Conservation (phyloP, 2,329 filamentous ascomycete genomes). For the Diaporthe eres region DNA sequence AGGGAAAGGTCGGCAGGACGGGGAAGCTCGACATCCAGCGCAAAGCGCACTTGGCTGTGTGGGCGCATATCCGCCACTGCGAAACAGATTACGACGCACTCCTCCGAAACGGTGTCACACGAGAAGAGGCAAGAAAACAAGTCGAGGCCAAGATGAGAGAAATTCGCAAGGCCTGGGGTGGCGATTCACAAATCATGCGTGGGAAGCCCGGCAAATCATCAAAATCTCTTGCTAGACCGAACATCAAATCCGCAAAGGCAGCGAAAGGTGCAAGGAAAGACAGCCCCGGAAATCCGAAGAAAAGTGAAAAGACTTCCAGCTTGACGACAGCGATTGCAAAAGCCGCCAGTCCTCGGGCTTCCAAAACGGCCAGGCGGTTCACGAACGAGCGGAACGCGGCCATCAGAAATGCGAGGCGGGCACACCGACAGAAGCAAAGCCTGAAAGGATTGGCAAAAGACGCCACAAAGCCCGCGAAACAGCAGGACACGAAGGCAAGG, state of each 20-base stretch:
- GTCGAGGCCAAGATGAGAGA: constrained; percentile 43
- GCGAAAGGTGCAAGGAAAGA: neutral
- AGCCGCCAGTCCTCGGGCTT: neutral
- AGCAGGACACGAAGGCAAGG: too few species aligned
- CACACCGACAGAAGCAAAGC: neutral
- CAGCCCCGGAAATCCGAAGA: neutral
- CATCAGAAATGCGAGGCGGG: neutral
- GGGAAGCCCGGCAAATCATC: neutral
- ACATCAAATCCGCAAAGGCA: too few species aligned
- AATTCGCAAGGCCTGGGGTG: constrained; percentile 44
- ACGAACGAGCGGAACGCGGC: neutral
- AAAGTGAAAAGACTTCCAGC: neutral
- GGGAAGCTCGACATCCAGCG: constrained; percentile 53
- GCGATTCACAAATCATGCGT: neutral
- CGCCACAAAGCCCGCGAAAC: neutral
- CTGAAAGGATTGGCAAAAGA: neutral
- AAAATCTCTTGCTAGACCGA: too few species aligned
- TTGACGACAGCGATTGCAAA: neutral
- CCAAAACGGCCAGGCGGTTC: neutral
- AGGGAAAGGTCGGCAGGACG: constrained; percentile 62
- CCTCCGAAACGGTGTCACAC: constrained; percentile 44
- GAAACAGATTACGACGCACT: constrained; percentile 63
- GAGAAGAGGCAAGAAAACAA: constrained; percentile 44
- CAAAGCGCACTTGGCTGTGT: constrained; percentile 61
- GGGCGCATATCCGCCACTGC: constrained; percentile 63